Conservation (phyloP, 192 early-diverging fungal species). For the Endogone sp. region DNA sequence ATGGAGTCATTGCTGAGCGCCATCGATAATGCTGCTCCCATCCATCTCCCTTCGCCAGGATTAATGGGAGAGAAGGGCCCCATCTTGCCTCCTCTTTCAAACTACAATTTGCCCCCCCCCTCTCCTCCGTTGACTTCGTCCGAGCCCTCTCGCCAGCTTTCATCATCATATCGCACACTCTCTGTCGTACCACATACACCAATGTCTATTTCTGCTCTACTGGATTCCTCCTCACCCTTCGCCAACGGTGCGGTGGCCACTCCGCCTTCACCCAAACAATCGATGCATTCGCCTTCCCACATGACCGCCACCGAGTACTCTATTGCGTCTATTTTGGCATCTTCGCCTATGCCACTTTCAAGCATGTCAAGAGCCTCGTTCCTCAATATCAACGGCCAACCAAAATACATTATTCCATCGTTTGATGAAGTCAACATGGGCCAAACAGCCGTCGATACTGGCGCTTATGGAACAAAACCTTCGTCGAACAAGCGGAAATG, state of each 20-base stretch:
- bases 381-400: slow-evolving; percentile 31
- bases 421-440: slow-evolving; percentile 28
- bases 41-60: neutral
- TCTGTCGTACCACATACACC: slow-evolving; percentile 8
- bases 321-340: slow-evolving; percentile 31
- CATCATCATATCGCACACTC: neutral
- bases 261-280: neutral
- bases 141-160: neutral
- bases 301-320: slow-evolving; percentile 1
- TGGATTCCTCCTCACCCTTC: neutral
- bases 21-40: slow-evolving; percentile 22
- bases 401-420: slow-evolving; percentile 30
- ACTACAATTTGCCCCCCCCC: neutral
- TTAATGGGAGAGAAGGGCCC: neutral
- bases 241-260: neutral
- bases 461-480: neutral
- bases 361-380: slow-evolving; percentile 30
- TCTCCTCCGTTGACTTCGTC: neutral
- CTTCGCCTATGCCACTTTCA: too few species aligned
- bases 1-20: slow-evolving; percentile 29
- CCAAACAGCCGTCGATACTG: slow-evolving; percentile 25
- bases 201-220: neutral
- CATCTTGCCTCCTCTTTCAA: neutral
- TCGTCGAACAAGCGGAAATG: slow-evolving; percentile 30
- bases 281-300: neutral